Evolutionary conservation across 805 yeast genomes (phyloP), one percentile per base, ranked within the genome.

Genomic region (Lachancea nothofagi): DNA sequence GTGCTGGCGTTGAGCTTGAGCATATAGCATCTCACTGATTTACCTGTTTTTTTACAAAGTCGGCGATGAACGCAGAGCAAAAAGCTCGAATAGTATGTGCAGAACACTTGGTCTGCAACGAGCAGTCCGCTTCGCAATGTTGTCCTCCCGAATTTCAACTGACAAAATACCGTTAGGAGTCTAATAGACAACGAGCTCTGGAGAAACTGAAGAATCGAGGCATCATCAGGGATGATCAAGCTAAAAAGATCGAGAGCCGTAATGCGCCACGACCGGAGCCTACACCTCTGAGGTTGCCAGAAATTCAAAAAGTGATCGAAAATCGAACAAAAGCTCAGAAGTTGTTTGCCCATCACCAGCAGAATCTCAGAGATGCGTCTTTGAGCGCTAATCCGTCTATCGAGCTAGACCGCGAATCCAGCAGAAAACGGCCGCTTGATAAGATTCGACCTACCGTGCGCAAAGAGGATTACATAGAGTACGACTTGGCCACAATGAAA

Each of bases 401-500:
- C 4, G 25, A 35, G 21, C 32, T 23, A 14, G 40, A 26, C 21
- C 27, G 27, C 7, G 33, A 36, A 38, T 44, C 29, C 3, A 12
- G 46, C 20, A 22, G 33, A 19, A 55, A 50, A 24, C 41, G 54
- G 31, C 57, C 57, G 8, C 42, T 50, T 17, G 59, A 50, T 26
- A 50, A 59, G 40, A 61, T 64, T 22, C 48, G 64, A 15, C 80
- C 79, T 1, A 65, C 73, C 14, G 74, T 83, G 20, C 68, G 71
- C 42, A 75, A 72, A 37, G 67, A 72, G 24, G 88, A 83, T 50
- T 84, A 83, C 55, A 83, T 84, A 22, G 93, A 84, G 44, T 85
- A 79, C 59, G 97, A 93, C 62, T 75, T 93, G 49, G 75, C 97
- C 2, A 83, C 87, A n/a, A 83, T 94, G 87, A 75, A 77, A 46